These are phyloP conservation scores for Starmerella lactis-condensi DNA, from an alignment of 805 yeast species.

Conservation along the genomic window DNA sequence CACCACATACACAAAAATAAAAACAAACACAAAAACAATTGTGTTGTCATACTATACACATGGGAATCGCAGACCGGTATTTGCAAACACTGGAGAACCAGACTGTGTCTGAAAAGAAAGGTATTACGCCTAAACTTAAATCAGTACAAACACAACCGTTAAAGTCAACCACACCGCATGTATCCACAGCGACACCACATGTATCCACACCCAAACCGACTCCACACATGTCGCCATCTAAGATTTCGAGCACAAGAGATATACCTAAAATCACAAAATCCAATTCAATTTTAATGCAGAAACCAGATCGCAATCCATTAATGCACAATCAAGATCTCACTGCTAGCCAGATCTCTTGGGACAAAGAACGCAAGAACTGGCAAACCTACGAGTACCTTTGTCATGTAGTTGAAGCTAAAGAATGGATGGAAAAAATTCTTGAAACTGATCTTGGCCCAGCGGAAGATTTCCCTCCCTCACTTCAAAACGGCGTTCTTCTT, in stretches of 20 bases:
- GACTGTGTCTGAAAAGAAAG: no score
- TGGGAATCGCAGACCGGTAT: slow-evolving; percentile 17
- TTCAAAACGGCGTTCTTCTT: slow-evolving; percentile 69
- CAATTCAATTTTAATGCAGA: no score
- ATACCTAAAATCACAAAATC: no score
- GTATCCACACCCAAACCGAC: no score
- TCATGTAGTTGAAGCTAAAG: slow-evolving; percentile 61
- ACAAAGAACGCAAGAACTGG: slow-evolving; percentile 26
- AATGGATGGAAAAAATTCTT: slow-evolving; percentile 54
- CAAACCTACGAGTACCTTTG: slow-evolving; percentile 64
- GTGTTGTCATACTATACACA: no score
- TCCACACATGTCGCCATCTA: no score
- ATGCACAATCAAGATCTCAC: slow-evolving; percentile 19
- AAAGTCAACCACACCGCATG: no score
- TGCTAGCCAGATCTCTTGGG: slow-evolving; percentile 20
- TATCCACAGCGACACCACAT: no score
- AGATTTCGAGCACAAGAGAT: slow-evolving; percentile 1
- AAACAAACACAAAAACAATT: no score
- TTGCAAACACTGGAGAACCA: slow-evolving; percentile 17
- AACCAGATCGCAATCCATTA: slow-evolving; percentile 20
- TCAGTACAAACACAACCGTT: no score
- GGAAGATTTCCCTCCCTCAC: slow-evolving; percentile 40
- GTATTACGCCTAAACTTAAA: no score
- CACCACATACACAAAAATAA: no score
- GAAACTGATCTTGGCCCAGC: slow-evolving; percentile 40